Evolutionary conservation across 2,329 filamentous ascomycete species (phyloP).

Genomic region (Cercospora sp.): DNA sequence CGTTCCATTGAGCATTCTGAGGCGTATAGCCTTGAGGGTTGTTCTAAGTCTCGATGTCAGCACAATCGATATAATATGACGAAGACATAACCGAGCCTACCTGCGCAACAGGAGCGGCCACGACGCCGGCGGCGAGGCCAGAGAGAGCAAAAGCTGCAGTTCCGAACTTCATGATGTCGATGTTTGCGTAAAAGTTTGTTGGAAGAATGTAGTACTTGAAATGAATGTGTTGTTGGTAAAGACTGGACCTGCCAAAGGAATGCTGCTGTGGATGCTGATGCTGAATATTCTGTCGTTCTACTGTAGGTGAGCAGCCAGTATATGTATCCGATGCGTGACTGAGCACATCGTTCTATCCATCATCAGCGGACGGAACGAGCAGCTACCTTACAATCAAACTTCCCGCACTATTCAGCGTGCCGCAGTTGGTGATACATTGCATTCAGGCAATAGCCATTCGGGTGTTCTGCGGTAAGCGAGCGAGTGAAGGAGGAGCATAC

Average conservation of each 20-base stretch:
- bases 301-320: background rate
- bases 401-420: background rate
- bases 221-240: background rate
- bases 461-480: background rate
- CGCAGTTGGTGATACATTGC: background rate
- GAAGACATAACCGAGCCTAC: background rate
- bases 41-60: background rate
- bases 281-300: background rate
- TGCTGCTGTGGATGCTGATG: background rate
- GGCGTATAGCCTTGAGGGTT: background rate
- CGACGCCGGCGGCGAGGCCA: constrained; percentile 1
- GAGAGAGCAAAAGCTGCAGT: background rate
- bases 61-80: background rate
- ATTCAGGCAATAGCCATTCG: background rate
- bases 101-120: constrained; percentile 4
- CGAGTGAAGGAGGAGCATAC: background rate
- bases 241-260: background rate
- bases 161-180: constrained; percentile 2
- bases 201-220: background rate
- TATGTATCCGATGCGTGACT: background rate
- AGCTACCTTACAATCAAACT: background rate
- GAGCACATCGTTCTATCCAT: background rate
- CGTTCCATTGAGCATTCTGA: background rate
- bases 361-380: background rate
- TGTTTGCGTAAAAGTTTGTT: background rate